Evolutionary conservation across 257 asterid species (phyloP).

Genomic region (Petrea volubilis): DNA sequence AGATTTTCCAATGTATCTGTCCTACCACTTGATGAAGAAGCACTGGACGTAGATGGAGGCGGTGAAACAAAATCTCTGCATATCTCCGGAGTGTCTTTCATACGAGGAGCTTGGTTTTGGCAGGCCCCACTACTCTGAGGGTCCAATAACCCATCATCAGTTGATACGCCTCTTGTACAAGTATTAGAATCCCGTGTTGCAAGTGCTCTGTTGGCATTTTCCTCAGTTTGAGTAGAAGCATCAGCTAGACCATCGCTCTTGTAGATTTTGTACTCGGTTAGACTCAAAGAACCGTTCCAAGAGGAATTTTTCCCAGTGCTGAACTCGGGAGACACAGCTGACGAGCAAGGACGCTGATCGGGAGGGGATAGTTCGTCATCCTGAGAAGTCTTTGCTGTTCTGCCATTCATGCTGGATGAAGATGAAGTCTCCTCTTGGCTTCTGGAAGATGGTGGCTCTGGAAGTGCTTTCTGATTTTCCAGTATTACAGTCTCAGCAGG

Average conservation of each 20-base stretch:
- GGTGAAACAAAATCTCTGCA: conserved; percentile 60
- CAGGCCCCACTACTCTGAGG: conserved; percentile 32
- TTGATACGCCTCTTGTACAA: conserved; percentile 71
- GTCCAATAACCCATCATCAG: conserved; percentile 60
- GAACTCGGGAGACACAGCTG: conserved; percentile 66
- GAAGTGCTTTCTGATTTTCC: conserved; percentile 69
- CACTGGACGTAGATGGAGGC: conserved; percentile 72
- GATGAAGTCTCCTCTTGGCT: conserved; percentile 90
- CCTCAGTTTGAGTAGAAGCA: conserved; percentile 97
- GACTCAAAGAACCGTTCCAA: conserved; percentile 71
- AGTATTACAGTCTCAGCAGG: conserved; percentile 57
- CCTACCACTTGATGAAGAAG: conserved; percentile 75
- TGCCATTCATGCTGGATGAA: conserved; percentile 75
- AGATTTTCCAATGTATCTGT: conserved; percentile 88
- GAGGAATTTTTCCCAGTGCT: conserved; percentile 60
- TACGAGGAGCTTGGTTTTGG: conserved; percentile 30
- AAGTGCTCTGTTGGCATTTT: conserved; percentile 37
- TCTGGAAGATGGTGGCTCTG: conserved; percentile 80
- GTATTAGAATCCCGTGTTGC: conserved; percentile 38
- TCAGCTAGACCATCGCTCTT: conserved; percentile 72
- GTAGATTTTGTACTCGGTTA: conserved; percentile 80
- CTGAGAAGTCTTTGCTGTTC: conserved; percentile 64
- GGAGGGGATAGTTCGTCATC: conserved; percentile 77
- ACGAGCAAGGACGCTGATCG: conserved; percentile 54
- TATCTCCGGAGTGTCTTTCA: conserved; percentile 53